Percentiles rank a stretch among this genome's conserved stretches.
These are phyloP conservation scores for Schoenoplectus tabernaemontani DNA, from an alignment of 202 grass and related monocot species.

Conservation along the genomic window DNA sequence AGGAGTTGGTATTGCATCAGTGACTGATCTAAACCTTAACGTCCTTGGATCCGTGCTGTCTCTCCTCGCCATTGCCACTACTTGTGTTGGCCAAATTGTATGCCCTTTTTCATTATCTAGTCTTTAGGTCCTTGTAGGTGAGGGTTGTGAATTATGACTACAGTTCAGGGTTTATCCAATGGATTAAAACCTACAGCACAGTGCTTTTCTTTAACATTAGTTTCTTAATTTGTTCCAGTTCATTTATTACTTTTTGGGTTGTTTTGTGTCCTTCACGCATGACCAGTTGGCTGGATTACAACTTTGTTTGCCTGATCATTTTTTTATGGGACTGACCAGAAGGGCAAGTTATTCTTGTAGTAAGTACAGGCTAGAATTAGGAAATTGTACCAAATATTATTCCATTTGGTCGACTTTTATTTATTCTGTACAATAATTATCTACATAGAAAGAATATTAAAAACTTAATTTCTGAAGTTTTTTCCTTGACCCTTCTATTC, in stretches of 20 bases:
- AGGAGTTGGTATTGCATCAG: constrained; percentile 92
- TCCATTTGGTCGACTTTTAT: not conserved
- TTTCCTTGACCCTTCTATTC: constrained; percentile 58
- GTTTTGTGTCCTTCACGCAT: not conserved
- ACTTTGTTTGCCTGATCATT: not conserved
- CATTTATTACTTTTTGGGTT: not conserved
- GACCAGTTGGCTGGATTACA: not conserved
- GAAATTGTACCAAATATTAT: not conserved
- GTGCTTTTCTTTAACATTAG: not conserved
- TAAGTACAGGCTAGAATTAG: not conserved
- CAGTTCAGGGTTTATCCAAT: not conserved
- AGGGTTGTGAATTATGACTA: not conserved
- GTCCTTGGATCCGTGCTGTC: constrained; percentile 84
- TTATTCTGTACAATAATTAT: not conserved
- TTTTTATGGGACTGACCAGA: not conserved
- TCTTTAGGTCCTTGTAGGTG: not conserved
- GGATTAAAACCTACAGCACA: not conserved
- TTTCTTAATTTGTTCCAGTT: not conserved
- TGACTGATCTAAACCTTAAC: constrained; percentile 97
- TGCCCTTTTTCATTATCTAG: constrained; percentile 36
- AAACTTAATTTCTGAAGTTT: constrained; percentile 7
- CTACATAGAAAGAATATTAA: not conserved
- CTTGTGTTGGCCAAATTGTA: constrained; percentile 99
- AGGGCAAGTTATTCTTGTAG: not conserved
- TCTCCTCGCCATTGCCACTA: constrained; percentile 82